phyloP scores from a whole-genome alignment of 352 stramenopile genomes.

The Globisporangium carolinianum region DNA sequence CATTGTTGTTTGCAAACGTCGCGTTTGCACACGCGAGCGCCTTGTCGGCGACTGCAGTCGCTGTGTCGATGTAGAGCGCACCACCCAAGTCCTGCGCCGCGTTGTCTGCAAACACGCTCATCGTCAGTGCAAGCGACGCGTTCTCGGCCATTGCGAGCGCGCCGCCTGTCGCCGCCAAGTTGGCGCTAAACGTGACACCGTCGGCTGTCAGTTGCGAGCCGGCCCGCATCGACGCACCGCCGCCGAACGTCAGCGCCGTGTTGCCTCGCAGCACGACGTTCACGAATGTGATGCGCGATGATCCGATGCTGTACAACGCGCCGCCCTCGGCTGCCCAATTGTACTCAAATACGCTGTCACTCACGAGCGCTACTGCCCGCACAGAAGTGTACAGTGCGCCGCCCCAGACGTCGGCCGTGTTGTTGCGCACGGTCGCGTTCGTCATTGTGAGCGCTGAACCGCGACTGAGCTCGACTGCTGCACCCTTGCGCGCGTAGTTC shows the following conservation, averaged over 20 bases:
- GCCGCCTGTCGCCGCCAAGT: slow-evolving; percentile 42
- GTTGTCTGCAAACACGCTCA: slow-evolving; percentile 32
- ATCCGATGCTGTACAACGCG: slow-evolving; percentile 36
- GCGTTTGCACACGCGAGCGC: slow-evolving; percentile 8
- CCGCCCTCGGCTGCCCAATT: slow-evolving; percentile 45
- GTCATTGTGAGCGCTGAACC: slow-evolving; percentile 23
- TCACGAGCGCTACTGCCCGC: slow-evolving; percentile 25
- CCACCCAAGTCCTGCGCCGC: slow-evolving; percentile 41
- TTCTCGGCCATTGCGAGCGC: slow-evolving; percentile 36
- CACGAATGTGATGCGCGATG: slow-evolving; percentile 17
- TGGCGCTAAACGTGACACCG: slow-evolving; percentile 17
- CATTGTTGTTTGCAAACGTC: slow-evolving; percentile 29
- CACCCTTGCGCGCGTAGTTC: slow-evolving; percentile 33
- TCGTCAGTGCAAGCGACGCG: slow-evolving; percentile 17
- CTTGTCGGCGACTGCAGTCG: slow-evolving; percentile 6
- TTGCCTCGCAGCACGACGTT: slow-evolving; percentile 17
- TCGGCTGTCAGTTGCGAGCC: slow-evolving; percentile 16
- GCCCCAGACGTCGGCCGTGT: slow-evolving; percentile 25
- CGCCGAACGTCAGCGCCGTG: slow-evolving; percentile 35
- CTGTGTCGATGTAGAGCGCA: slow-evolving; percentile 42
- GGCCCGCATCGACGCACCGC: slow-evolving; percentile 25
- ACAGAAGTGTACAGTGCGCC: slow-evolving; percentile 47
- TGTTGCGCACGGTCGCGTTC: slow-evolving; percentile 24
- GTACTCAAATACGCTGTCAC: slow-evolving; percentile 18
- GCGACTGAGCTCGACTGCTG: slow-evolving; percentile 42